phyloP scores from a whole-genome alignment of 2,329 filamentous ascomycete genomes.

The Cladophialophora bantiana region DNA sequence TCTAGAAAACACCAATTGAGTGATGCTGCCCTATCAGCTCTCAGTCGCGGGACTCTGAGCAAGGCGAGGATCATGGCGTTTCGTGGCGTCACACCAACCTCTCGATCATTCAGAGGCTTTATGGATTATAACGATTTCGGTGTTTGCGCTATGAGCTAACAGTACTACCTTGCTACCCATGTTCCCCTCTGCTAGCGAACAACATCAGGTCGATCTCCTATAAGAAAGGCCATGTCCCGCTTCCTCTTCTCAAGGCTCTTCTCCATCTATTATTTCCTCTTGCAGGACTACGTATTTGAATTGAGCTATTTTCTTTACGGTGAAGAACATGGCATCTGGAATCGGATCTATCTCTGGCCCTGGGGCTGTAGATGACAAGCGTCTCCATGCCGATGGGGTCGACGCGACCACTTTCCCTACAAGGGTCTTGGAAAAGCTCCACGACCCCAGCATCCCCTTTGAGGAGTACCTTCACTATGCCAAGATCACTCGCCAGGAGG shows the following conservation, averaged over 20 bases:
- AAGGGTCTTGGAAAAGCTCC: conserved; percentile 32
- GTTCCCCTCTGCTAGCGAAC: background rate
- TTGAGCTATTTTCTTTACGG: conserved; percentile 2
- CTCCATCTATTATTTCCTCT: conserved; percentile 4
- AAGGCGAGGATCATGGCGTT: conserved; percentile 8
- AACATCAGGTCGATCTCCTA: conserved; percentile 1
- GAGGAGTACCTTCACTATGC: conserved; percentile 53
- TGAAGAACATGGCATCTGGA: conserved; percentile 28
- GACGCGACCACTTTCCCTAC: conserved; percentile 23
- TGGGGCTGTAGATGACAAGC: conserved; percentile 31
- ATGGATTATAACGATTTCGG: background rate
- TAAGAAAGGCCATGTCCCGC: conserved; percentile 14
- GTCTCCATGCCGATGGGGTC: conserved; percentile 21
- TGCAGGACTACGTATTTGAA: background rate
- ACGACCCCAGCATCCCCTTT: conserved; percentile 44
- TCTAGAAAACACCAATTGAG: conserved; percentile 18
- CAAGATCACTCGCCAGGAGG: conserved; percentile 44
- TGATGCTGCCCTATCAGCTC: conserved; percentile 15
- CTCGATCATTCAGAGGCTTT: background rate
- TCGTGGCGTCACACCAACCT: conserved; percentile 11
- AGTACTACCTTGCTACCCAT: conserved; percentile 7
- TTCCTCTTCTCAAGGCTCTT: background rate
- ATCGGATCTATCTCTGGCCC: conserved; percentile 30
- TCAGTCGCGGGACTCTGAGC: background rate
- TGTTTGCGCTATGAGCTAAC: conserved; percentile 9